These are phyloP conservation scores for Nicotiana paniculata DNA, from an alignment of 257 asterid species.

Conservation along the genomic window DNA sequence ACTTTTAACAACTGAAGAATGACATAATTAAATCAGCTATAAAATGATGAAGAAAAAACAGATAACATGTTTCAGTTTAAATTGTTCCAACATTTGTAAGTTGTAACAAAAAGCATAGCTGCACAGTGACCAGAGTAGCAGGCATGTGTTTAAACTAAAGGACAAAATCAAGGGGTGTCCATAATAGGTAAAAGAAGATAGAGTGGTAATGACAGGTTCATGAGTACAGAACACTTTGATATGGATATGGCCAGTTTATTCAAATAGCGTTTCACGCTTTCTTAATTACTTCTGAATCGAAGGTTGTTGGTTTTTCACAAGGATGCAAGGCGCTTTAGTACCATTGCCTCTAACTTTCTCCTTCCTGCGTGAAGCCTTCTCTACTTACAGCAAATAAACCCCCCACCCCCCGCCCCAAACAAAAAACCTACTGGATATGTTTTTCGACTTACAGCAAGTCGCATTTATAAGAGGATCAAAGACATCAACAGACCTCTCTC, in stretches of 20 bases:
- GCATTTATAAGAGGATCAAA: not conserved
- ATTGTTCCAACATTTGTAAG: too few species aligned
- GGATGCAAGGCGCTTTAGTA: conserved; percentile 26
- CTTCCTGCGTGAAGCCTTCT: conserved; percentile 37
- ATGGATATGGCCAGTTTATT: too few species aligned
- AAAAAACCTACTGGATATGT: not conserved
- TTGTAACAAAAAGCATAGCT: too few species aligned
- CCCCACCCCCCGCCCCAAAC: too few species aligned
- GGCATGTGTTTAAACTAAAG: too few species aligned
- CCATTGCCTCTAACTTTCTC: conserved; percentile 42
- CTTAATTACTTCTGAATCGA: not conserved
- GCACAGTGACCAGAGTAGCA: too few species aligned
- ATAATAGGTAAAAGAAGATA: too few species aligned
- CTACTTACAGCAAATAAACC: conserved; percentile 33
- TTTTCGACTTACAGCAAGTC: not conserved
- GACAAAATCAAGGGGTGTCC: too few species aligned
- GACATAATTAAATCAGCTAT: not conserved
- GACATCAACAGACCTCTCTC: conserved; percentile 29
- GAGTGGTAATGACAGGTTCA: too few species aligned
- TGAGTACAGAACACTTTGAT: too few species aligned
- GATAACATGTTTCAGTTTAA: too few species aligned
- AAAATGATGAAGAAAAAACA: not conserved
- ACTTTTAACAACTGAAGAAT: not conserved
- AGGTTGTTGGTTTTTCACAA: conserved; percentile 26
- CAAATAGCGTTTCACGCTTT: too few species aligned